Evolutionary conservation across 768 basidiomycete species (phyloP).

Genomic region (Rhizopogon salebrosus): DNA sequence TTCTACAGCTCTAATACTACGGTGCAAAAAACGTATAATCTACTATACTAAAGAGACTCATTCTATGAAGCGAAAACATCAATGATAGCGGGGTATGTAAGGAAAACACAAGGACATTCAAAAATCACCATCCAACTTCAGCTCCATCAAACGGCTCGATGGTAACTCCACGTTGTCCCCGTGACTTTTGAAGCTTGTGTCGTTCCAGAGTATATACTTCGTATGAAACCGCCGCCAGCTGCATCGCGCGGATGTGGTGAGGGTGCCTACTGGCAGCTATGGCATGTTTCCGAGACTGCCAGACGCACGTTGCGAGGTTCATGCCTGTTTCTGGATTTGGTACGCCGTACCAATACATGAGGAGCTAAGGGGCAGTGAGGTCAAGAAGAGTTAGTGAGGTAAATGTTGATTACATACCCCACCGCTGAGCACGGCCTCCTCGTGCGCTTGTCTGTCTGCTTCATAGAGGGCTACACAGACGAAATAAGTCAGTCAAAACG

Average conservation of each 20-base stretch:
- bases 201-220: conserved; percentile 77
- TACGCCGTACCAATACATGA: conserved; percentile 93
- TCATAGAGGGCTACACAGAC: conserved; percentile 65
- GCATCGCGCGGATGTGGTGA: conserved; percentile 79
- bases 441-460: conserved; percentile 83
- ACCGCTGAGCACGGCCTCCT: conserved; percentile 86
- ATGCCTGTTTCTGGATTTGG: conserved; percentile 70
- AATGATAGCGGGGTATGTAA: not conserved
- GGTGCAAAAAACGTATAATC: too few relatives aligned
- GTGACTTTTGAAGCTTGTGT: conserved; percentile 61
- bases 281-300: conserved; percentile 86
- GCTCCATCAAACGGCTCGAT: conserved; percentile 58
- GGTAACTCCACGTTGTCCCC: conserved; percentile 50
- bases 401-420: conserved; percentile 47
- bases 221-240: conserved; percentile 70
- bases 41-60: too few relatives aligned
- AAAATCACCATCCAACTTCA: conserved; percentile 65
- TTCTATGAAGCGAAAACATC: not conserved
- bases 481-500: conserved; percentile 1
- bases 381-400: conserved; percentile 4
- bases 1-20: not conserved
- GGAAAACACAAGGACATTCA: conserved; percentile 5
- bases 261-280: conserved; percentile 74
- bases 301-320: conserved; percentile 95
- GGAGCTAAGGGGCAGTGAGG: conserved; percentile 39